A percentile compares a stretch with the other conserved stretches of the same genome.
Conservation (phyloP, 2,329 filamentous ascomycete genomes). For the Alternaria triticimaculans region DNA sequence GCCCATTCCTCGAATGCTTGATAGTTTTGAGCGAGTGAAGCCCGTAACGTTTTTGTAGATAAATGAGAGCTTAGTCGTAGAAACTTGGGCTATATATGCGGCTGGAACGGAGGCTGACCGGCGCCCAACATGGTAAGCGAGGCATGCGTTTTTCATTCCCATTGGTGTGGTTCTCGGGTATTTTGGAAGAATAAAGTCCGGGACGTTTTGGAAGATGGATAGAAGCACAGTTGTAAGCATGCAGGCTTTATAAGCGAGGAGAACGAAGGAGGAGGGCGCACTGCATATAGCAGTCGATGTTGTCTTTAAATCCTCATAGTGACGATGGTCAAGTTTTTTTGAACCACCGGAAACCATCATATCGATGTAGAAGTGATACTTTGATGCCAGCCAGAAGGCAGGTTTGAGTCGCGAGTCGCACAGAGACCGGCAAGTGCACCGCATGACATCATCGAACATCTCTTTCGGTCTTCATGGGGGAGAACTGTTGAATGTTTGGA, state of each 20-base stretch:
- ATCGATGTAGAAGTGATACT: neutral
- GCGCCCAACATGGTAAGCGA: too few relatives aligned
- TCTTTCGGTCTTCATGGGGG: neutral
- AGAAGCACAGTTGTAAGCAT: too few relatives aligned
- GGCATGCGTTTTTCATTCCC: too few relatives aligned
- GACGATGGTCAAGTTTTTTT: neutral
- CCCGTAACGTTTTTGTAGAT: neutral
- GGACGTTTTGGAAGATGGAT: too few relatives aligned
- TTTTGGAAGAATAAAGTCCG: too few relatives aligned
- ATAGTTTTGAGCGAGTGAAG: neutral
- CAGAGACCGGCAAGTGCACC: neutral
- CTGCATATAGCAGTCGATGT: neutral
- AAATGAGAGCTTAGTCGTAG: rapidly evolving
- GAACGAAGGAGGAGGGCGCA: neutral
- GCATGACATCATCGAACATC: neutral
- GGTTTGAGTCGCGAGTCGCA: neutral
- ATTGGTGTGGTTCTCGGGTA: too few relatives aligned
- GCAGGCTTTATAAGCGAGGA: too few relatives aligned
- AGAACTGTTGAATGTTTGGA: neutral
- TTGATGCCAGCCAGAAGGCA: neutral
- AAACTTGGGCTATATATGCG: neutral
- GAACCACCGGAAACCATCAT: neutral
- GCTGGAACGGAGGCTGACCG: rapidly evolving
- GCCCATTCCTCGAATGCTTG: too few relatives aligned
- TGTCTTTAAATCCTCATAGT: neutral